phyloP scores from a whole-genome alignment of 768 basidiomycete species.

The Mycena venus region DNA sequence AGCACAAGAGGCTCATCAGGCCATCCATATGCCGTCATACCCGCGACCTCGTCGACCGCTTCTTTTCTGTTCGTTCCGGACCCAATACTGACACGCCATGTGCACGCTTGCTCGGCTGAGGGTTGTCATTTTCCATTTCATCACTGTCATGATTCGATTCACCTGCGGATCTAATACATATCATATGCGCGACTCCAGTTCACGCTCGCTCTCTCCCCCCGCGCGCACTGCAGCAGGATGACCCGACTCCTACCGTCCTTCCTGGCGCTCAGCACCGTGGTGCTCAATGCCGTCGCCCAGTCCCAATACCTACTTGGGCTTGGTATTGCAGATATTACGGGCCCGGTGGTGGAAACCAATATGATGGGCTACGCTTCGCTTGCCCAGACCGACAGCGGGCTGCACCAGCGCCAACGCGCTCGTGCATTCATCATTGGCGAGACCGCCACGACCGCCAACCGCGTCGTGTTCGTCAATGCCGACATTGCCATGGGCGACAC shows the following conservation, averaged over 20 bases:
- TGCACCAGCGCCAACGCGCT: conserved; percentile 85
- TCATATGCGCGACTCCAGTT: not conserved
- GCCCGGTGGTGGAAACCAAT: conserved; percentile 85
- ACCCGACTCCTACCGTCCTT: conserved; percentile 27
- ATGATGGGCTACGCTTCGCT: conserved; percentile 86
- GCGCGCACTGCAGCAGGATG: conserved; percentile 5
- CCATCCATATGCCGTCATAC: not conserved
- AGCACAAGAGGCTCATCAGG: not conserved
- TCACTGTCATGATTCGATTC: not conserved
- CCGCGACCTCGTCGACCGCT: not conserved
- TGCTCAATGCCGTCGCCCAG: conserved; percentile 38
- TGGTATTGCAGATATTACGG: conserved; percentile 72
- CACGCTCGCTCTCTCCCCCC: not conserved
- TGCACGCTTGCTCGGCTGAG: conserved; percentile 1
- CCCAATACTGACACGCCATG: not conserved
- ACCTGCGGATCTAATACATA: not conserved
- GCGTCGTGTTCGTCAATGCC: conserved; percentile 83
- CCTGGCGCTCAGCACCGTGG: conserved; percentile 23
- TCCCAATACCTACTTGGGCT: conserved; percentile 71
- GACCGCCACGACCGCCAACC: conserved; percentile 63
- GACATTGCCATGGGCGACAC: conserved; percentile 90
- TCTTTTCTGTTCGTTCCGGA: not conserved
- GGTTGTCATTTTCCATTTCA: not conserved
- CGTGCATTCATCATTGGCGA: conserved; percentile 85
- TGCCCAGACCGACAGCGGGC: conserved; percentile 76